Percentiles rank a stretch among this genome's conserved stretches.
phyloP scores from a whole-genome alignment of 768 basidiomycete species.

The Phlebiopsis gigantea region DNA sequence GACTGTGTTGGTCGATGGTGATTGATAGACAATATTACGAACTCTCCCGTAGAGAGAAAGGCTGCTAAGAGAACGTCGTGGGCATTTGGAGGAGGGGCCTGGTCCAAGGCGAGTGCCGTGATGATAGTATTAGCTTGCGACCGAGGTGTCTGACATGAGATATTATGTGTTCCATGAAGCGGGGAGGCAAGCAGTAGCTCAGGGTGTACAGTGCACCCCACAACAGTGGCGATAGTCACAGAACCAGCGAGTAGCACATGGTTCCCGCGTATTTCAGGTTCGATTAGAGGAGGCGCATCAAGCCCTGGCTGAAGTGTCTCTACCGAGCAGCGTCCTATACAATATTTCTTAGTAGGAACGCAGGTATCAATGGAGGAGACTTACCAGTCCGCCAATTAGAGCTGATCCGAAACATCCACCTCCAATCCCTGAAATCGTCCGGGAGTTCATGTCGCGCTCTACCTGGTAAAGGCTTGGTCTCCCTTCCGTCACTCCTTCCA shows the following conservation, averaged over 20 bases:
- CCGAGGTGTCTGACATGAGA: conserved; percentile 39
- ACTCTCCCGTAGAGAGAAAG: conserved; percentile 68
- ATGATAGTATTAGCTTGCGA: conserved; percentile 35
- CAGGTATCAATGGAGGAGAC: conserved; percentile 16
- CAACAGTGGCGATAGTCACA: conserved; percentile 52
- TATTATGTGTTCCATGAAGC: conserved; percentile 29
- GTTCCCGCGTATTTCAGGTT: conserved; percentile 16
- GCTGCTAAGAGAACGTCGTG: conserved; percentile 42
- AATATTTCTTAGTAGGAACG: not conserved
- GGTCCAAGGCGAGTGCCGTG: conserved; percentile 68
- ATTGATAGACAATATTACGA: conserved; percentile 52
- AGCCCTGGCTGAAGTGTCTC: conserved; percentile 13
- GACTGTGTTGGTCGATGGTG: conserved; percentile 38
- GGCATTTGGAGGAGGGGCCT: conserved; percentile 49
- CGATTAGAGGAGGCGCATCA: not conserved
- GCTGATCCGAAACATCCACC: conserved; percentile 83
- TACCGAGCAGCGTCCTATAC: conserved; percentile 58
- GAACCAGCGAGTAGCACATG: conserved; percentile 57
- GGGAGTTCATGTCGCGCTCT: conserved; percentile 33
- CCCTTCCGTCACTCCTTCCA: conserved; percentile 49
- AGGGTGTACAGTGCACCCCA: conserved; percentile 30
- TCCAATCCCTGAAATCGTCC: conserved; percentile 57
- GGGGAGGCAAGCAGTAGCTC: conserved; percentile 34
- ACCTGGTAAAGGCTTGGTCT: conserved; percentile 54
- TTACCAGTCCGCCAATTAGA: conserved; percentile 78